Base-by-base conservation (phyloP, 2,329 filamentous ascomycete genomes). In the Arthrobotrys musiformis region DNA sequence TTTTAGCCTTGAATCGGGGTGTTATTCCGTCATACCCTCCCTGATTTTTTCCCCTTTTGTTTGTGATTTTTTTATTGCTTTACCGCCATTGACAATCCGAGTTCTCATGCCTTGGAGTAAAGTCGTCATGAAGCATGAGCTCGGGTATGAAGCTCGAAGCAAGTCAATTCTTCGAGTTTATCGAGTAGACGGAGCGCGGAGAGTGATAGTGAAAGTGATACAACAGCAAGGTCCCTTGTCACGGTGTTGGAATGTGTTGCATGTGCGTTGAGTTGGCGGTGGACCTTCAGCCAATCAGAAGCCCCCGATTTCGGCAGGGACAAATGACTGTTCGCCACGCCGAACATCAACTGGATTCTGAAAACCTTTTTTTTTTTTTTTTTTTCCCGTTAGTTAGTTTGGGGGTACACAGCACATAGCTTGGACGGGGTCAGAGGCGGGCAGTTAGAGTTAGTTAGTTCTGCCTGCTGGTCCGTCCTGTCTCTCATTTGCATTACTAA, bases 311-410 rank as follows among this genome's bases (percentile, higher is more conserved):
- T 75, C 70, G 70, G 70, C 56, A 46, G 44, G 56, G 63, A 68
- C 70, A 75, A 75, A 75, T 75, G 30, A 50, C 17, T 63, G 63
- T 13, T 75, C 63, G 70, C 70, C 70, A 75, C 70, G 70, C 63
- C 35, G 42, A 48, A 56, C n/a, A 2, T 40, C n/a, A 28, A 35
- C n/a, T n/a, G n/a, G n/a, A n/a, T n/a, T n/a, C n/a, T n/a, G 50
- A 19, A 56, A 28, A 28, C 5, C 50, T 22, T 56, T 56, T 35
- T 26, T 37, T 37, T 37, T 37, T 37, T 37, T 37, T 37, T 37
- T 37, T 37, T 37, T 13, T 37, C 30, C 30, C 42, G 42, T 46
- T 44, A 13, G 40, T 17, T 17, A n/a, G n/a, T n/a, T n/a, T n/a
- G n/a, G n/a, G n/a, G n/a, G n/a, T n/a, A n/a, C n/a, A n/a, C n/a